These are phyloP conservation scores for Dactylellina cionopaga DNA, from an alignment of 2,329 filamentous ascomycete species.

Conservation along the genomic window DNA sequence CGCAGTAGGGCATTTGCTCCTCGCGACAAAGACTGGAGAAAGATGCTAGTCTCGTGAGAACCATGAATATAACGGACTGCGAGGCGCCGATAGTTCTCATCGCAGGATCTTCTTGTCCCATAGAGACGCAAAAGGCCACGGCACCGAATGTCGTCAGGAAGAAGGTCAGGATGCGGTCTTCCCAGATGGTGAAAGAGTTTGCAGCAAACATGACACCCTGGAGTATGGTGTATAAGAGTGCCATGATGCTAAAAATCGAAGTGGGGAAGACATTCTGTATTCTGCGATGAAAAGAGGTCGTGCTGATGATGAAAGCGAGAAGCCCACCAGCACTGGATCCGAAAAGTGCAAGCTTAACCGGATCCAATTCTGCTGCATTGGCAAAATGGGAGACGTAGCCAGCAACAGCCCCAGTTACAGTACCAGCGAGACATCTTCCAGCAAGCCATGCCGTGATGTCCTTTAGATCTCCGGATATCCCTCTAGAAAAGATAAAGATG, in stretches of 20 bases:
- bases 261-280: conserved; percentile 69
- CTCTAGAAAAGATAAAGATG: conserved; percentile 77
- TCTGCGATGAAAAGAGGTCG: conserved; percentile 60
- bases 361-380: conserved; percentile 8
- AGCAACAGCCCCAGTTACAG: conserved; percentile 61
- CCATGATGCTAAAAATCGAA: conserved; percentile 89
- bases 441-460: conserved; percentile 68
- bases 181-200: conserved; percentile 99
- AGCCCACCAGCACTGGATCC: conserved; percentile 64
- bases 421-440: conserved; percentile 65
- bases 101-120: conserved; percentile 73
- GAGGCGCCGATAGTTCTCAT: conserved; percentile 82
- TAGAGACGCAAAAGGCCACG: conserved; percentile 76
- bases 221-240: conserved; percentile 80
- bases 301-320: conserved; percentile 59
- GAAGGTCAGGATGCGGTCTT: conserved; percentile 92
- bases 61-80: conserved; percentile 83
- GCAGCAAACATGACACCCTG: conserved; percentile 95
- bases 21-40: conserved; percentile 93
- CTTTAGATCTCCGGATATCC: conserved; percentile 66
- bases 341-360: conserved; percentile 60
- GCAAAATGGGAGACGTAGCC: conserved; percentile 38
- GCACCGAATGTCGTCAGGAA: conserved; percentile 89
- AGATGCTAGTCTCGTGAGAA: conserved; percentile 81
- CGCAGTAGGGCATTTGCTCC: conserved; percentile 97